Evolutionary conservation across 257 asterid genomes (phyloP), one percentile per base, ranked within the genome.

Genomic region (Solanum microdontum): DNA sequence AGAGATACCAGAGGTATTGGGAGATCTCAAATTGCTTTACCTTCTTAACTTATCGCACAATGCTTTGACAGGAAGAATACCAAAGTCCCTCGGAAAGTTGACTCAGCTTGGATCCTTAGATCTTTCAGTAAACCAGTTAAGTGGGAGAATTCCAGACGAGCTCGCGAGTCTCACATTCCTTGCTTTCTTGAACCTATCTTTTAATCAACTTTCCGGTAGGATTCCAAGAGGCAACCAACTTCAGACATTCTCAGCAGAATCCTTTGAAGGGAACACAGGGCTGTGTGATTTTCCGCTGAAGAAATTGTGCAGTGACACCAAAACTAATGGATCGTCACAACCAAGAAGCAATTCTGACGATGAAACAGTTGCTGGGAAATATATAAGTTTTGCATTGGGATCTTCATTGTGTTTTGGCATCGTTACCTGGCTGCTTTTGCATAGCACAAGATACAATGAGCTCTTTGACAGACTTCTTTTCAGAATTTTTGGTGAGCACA

Each of bases 111-210:
- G 2, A 45, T 43, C 83, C 7, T 58, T 86, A 34, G 83, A 86
- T 37, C 34, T 86, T 7, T 86, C 88, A 0, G 48, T 24, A 0
- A 86, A 86, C 19, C 80, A 88, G 21, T 90, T 94, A 30, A 85
- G 88, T 4, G 95, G 95, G 87, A 84, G 11, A 45, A 90, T 94
- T 69, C 95, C 94, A 21, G 17, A 33, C 6, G 93, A 82, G 55
- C 90, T 94, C 11, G 21, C 88, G 6, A 79, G 26, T 33, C 92
- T 94, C 39, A 93, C 79, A 43, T 94, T 93, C 88, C 95, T 94
- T 1, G 83, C 94, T 0, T 2, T 87, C 88, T 83, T 94, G 91
- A 90, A 91, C 24, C 36, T 93, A 4, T 91, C 97, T 2, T 70
- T 88, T 89, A 93, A 93, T 77, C 90, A 51, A 21, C 86, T 94